A percentile compares a stretch with the other conserved stretches of the same genome.
Evolutionary conservation across 176 grass and related monocot species (phyloP).

Genomic region (Eragrostis curvula): DNA sequence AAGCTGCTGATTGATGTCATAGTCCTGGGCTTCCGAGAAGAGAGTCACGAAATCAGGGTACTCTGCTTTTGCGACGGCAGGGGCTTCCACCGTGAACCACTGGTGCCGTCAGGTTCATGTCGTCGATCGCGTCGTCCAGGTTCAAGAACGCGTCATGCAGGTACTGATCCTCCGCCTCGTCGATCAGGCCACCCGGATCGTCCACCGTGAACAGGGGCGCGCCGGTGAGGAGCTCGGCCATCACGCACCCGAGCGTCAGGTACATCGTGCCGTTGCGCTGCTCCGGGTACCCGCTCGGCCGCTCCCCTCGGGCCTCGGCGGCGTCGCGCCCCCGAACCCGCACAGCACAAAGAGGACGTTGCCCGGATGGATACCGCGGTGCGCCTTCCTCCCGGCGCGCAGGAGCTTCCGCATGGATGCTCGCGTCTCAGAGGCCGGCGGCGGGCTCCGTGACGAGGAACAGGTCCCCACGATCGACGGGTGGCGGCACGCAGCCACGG

Average conservation of each 20-base stretch:
- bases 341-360: constrained; percentile 31
- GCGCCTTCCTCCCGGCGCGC: background rate
- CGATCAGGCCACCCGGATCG: background rate
- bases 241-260: background rate
- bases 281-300: background rate
- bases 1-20: too few species aligned
- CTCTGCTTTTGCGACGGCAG: too few species aligned
- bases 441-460: constrained; percentile 13
- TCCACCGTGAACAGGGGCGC: constrained; percentile 26
- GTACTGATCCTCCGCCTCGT: background rate
- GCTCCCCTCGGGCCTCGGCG: background rate
- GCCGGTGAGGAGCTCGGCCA: constrained; percentile 14
- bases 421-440: background rate
- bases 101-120: too few species aligned
- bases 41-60: too few species aligned
- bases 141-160: too few species aligned
- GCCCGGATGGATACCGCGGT: constrained; percentile 17
- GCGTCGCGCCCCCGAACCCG: constrained; percentile 20
- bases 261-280: too few species aligned
- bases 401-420: constrained; percentile 23
- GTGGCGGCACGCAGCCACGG: too few species aligned
- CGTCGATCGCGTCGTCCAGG: too few species aligned
- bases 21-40: background rate
- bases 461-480: too few species aligned
- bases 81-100: too few species aligned